Evolutionary conservation across 176 grass and related monocot species (phyloP).

Genomic region (Hordeum vulgare): DNA sequence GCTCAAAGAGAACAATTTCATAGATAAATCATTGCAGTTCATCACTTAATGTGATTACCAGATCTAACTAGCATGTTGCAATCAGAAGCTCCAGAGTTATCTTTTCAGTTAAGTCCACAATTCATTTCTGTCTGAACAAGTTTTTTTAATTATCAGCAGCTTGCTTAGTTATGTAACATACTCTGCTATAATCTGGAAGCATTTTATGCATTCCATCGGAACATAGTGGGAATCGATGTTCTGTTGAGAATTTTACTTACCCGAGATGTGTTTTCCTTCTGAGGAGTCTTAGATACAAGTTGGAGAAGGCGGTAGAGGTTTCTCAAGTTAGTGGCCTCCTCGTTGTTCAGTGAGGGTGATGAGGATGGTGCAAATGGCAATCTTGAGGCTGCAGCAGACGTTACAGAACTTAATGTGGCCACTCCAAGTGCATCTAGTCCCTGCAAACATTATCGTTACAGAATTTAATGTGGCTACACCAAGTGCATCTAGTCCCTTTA

Average conservation of each 20-base stretch:
- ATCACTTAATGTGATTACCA: background rate
- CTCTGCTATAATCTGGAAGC: background rate
- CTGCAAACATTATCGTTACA: conserved; percentile 41
- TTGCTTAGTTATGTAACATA: background rate
- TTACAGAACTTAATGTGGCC: conserved; percentile 64
- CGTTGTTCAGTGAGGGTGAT: conserved; percentile 42
- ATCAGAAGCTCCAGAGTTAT: background rate
- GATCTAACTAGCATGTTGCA: background rate
- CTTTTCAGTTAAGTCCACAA: conserved; percentile 1
- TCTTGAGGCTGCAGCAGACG: conserved; percentile 64
- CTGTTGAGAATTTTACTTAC: conserved; percentile 34
- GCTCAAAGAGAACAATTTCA: background rate
- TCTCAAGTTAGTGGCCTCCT: conserved; percentile 77
- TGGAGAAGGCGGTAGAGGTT: conserved; percentile 66
- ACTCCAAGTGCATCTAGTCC: conserved; percentile 89
- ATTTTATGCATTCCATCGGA: background rate
- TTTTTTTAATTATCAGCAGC: background rate
- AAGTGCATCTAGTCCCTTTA: conserved; percentile 83
- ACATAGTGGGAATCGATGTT: background rate
- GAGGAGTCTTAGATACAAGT: conserved; percentile 62
- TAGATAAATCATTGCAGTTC: background rate
- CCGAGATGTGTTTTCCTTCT: conserved; percentile 38
- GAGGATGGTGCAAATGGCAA: conserved; percentile 54
- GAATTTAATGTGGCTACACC: conserved; percentile 55
- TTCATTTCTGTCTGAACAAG: background rate